A percentile compares a stretch with the other conserved stretches of the same genome.
Evolutionary conservation across 495 filamentous ascomycete genomes (phyloP).

Genomic region (Sporormia fimetaria): DNA sequence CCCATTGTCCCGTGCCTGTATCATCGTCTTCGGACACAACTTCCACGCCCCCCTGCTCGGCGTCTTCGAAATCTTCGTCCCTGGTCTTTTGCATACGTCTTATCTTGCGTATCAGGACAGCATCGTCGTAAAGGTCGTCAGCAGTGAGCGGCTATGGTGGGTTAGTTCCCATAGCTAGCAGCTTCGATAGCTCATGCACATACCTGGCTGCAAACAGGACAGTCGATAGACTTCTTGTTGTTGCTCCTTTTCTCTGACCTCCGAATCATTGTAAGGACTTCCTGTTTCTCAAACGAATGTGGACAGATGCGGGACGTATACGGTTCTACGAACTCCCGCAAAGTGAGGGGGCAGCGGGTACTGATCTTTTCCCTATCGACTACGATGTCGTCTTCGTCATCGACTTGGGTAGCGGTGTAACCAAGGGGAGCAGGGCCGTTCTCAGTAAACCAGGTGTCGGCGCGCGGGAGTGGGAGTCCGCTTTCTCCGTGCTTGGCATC

Average conservation of each 20-base stretch:
- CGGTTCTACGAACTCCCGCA: conserved; percentile 60
- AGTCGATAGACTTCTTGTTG: conserved; percentile 29
- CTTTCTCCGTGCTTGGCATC: conserved; percentile 59
- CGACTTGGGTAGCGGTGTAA: conserved; percentile 22
- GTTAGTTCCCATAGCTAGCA: background rate
- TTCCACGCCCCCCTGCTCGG: conserved; percentile 14
- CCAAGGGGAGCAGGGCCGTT: conserved; percentile 29
- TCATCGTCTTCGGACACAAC: background rate
- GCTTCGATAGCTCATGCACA: background rate
- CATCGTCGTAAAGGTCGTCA: conserved; percentile 32
- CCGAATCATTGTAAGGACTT: conserved; percentile 55
- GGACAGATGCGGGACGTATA: conserved; percentile 65
- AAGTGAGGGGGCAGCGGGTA: conserved; percentile 71
- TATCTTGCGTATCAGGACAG: conserved; percentile 33
- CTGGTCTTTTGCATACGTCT: conserved; percentile 30
- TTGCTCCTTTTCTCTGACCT: conserved; percentile 25
- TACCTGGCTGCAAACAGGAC: conserved; percentile 35
- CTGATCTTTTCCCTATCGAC: conserved; percentile 58
- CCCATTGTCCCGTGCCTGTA: background rate
- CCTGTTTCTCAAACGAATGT: conserved; percentile 69
- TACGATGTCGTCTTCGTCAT: conserved; percentile 62
- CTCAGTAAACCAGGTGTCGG: conserved; percentile 58
- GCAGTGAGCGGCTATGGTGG: conserved; percentile 26
- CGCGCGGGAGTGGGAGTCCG: conserved; percentile 51
- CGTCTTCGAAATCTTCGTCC: conserved; percentile 28